Percentiles rank a stretch among this genome's conserved stretches.
Conservation (phyloP, 306 rosid genomes). For the Herpetospermum pedunculosum region DNA sequence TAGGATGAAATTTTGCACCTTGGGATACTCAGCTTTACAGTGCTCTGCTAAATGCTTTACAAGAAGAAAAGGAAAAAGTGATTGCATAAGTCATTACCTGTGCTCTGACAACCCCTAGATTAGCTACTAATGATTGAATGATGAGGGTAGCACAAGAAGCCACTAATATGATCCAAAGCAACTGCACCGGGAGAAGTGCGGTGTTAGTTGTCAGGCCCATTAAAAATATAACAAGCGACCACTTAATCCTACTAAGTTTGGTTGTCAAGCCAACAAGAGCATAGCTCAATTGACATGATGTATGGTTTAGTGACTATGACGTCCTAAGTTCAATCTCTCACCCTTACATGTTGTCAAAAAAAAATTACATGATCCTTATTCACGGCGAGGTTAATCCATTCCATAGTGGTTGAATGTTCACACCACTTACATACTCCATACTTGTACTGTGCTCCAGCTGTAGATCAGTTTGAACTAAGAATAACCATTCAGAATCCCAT, state of each 20-base stretch:
- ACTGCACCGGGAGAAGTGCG: constrained; percentile 24
- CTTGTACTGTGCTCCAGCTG: constrained; percentile 87
- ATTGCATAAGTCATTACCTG: constrained; percentile 46
- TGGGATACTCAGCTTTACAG: constrained; percentile 71
- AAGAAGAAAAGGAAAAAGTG: neutral
- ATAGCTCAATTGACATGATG: too few relatives aligned
- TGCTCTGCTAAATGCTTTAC: constrained; percentile 92
- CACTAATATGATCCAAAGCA: constrained; percentile 93
- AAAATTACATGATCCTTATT: too few relatives aligned
- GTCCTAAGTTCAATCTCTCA: too few relatives aligned
- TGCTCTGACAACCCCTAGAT: constrained; percentile 96
- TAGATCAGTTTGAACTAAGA: constrained; percentile 87
- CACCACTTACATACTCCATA: constrained; percentile 57
- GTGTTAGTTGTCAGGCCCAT: neutral
- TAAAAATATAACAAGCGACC: neutral
- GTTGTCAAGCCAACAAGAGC: too few relatives aligned
- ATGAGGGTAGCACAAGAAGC: constrained; percentile 91
- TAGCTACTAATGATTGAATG: constrained; percentile 90
- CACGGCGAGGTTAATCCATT: too few relatives aligned
- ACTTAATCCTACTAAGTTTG: too few relatives aligned
- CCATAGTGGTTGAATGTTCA: too few relatives aligned
- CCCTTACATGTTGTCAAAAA: too few relatives aligned
- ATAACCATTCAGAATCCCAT: constrained; percentile 4
- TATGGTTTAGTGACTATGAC: too few relatives aligned
- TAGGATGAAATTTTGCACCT: constrained; percentile 52